These are phyloP conservation scores for Sclerotiophoma versabilis DNA, from an alignment of 2,329 filamentous ascomycete genomes.

Conservation along the genomic window DNA sequence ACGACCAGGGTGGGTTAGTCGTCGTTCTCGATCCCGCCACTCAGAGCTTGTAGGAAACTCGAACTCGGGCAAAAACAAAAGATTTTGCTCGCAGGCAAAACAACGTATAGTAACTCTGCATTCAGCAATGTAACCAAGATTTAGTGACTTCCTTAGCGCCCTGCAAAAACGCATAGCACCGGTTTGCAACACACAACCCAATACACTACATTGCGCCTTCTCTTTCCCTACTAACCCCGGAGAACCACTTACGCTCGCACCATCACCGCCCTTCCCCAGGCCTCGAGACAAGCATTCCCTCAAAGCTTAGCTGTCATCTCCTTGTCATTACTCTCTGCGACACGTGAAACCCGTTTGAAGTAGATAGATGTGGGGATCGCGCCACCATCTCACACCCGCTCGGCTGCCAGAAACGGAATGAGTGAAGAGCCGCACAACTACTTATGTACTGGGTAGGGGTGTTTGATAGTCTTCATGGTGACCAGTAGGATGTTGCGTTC, in stretches of 20 bases:
- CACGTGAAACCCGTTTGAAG: constrained; percentile 9
- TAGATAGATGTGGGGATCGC: constrained; percentile 1
- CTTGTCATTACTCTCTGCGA: neutral
- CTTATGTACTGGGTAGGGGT: neutral
- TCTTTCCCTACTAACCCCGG: neutral
- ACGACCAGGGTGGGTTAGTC: constrained; percentile 14
- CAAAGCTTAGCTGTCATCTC: constrained; percentile 36
- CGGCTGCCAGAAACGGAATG: constrained; percentile 2
- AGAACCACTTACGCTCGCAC: neutral
- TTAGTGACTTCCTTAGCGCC: no score
- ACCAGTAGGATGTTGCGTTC: neutral
- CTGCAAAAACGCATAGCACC: no score
- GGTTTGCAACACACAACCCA: neutral
- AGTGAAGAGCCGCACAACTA: neutral
- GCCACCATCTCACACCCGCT: neutral
- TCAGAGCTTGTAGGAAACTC: neutral
- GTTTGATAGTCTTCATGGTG: constrained; percentile 1
- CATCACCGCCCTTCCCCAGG: constrained; percentile 21
- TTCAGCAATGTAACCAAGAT: no score
- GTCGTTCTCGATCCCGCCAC: neutral
- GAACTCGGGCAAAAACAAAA: neutral
- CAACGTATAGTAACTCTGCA: no score
- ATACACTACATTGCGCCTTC: neutral
- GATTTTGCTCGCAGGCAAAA: neutral
- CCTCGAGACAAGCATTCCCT: constrained; percentile 33